These are phyloP conservation scores for Nannochloris sp. DNA, from an alignment of 139 green algal species.

Conservation along the genomic window DNA sequence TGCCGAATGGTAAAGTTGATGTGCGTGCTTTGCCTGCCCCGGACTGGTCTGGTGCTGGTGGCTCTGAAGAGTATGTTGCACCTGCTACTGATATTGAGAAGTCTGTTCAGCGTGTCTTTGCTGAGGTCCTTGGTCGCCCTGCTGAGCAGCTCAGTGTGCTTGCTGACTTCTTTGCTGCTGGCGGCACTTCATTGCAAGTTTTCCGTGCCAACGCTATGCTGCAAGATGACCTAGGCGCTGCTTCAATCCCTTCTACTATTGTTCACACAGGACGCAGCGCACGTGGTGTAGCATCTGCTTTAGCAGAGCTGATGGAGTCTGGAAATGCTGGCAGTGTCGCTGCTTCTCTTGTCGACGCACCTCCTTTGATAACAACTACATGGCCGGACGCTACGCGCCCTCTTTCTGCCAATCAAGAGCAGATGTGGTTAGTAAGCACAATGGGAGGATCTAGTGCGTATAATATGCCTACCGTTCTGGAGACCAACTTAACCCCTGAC, in stretches of 20 bases:
- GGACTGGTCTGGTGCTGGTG: neutral
- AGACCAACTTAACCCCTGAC: too few relatives aligned
- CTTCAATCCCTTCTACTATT: neutral
- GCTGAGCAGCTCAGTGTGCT: neutral
- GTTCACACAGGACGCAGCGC: neutral
- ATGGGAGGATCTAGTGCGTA: too few relatives aligned
- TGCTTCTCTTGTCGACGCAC: neutral
- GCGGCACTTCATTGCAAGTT: neutral
- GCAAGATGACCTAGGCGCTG: neutral
- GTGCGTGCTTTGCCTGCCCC: neutral
- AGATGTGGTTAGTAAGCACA: too few relatives aligned
- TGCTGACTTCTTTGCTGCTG: neutral
- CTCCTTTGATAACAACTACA: neutral
- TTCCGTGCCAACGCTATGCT: neutral
- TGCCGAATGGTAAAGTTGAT: conserved; percentile 23
- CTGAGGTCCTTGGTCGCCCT: neutral
- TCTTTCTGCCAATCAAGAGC: neutral
- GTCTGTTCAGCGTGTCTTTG: neutral
- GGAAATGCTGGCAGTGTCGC: neutral
- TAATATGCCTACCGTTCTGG: too few relatives aligned
- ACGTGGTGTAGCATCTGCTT: neutral
- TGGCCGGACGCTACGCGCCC: neutral
- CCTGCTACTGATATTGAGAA: neutral
- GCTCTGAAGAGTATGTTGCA: conserved; percentile 1
- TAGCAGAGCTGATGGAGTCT: neutral